Conservation (phyloP, 192 early-diverging fungal species). For the Backusella macrospora region DNA sequence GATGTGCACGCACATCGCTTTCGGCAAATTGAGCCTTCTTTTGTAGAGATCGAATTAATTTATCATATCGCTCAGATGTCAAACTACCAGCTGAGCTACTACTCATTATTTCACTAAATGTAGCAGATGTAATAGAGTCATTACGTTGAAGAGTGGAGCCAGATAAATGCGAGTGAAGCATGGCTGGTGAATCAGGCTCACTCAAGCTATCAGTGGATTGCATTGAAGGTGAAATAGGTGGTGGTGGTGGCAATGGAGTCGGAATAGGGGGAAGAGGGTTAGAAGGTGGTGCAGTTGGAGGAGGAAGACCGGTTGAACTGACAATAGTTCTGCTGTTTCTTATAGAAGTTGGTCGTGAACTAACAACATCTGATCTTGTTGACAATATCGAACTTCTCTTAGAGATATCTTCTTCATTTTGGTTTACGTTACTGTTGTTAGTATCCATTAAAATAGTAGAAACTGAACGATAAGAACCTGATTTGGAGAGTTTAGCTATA, state of each 20-base stretch:
- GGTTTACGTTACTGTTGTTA: neutral
- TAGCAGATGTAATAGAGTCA: slow-evolving; percentile 18
- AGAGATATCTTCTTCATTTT: slow-evolving; percentile 1
- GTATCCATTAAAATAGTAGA: neutral
- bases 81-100: neutral
- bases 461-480: slow-evolving; percentile 28
- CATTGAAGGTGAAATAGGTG: slow-evolving; percentile 19
- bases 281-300: slow-evolving; percentile 34
- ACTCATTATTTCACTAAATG: slow-evolving; percentile 23
- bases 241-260: slow-evolving; percentile 19
- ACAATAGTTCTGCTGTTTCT: neutral
- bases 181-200: slow-evolving; percentile 17
- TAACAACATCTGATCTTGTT: slow-evolving; percentile 11
- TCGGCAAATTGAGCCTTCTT: slow-evolving; percentile 35
- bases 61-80: slow-evolving; percentile 34
- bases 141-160: slow-evolving; percentile 13
- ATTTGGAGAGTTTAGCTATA: slow-evolving; percentile 22
- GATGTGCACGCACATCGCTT: slow-evolving; percentile 41
- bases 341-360: neutral
- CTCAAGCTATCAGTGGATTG: neutral
- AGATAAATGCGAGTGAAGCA: neutral
- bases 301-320: slow-evolving; percentile 21
- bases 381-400: slow-evolving; percentile 12
- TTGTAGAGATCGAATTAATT: slow-evolving; percentile 33
- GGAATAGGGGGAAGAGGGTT: slow-evolving; percentile 40